Evolutionary conservation across 176 grass and related monocot species (phyloP).

Genomic region (Paspalum vaginatum): DNA sequence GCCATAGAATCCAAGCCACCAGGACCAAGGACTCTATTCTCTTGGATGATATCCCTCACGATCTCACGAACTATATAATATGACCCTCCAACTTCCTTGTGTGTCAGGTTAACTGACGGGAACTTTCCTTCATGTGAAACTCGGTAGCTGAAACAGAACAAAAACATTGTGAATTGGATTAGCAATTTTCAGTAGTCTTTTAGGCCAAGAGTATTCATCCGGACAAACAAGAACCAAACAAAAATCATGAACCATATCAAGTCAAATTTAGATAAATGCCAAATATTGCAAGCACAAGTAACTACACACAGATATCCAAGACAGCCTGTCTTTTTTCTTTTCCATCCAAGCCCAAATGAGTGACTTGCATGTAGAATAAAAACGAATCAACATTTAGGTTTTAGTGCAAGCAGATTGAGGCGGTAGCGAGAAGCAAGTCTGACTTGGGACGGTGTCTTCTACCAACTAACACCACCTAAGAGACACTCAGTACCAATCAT

Average conservation of each 20-base stretch:
- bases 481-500: background rate
- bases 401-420: background rate
- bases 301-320: background rate
- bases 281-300: background rate
- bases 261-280: background rate
- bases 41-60: slow-evolving; percentile 93
- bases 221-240: background rate
- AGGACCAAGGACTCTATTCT: slow-evolving; percentile 88
- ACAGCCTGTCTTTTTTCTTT: too few relatives aligned
- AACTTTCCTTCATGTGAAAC: slow-evolving; percentile 74
- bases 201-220: background rate
- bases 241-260: background rate
- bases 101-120: slow-evolving; percentile 91
- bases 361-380: background rate
- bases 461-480: background rate
- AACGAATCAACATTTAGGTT: background rate
- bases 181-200: background rate
- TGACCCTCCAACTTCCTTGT: slow-evolving; percentile 96
- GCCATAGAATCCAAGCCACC: slow-evolving; percentile 70
- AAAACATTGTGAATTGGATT: background rate
- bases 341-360: background rate
- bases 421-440: background rate
- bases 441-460: background rate
- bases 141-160: slow-evolving; percentile 63
- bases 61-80: slow-evolving; percentile 96